Percentiles rank a stretch among this genome's conserved stretches.
Evolutionary conservation across 805 yeast genomes (phyloP).

Genomic region (Wickerhamiella australiensis): DNA sequence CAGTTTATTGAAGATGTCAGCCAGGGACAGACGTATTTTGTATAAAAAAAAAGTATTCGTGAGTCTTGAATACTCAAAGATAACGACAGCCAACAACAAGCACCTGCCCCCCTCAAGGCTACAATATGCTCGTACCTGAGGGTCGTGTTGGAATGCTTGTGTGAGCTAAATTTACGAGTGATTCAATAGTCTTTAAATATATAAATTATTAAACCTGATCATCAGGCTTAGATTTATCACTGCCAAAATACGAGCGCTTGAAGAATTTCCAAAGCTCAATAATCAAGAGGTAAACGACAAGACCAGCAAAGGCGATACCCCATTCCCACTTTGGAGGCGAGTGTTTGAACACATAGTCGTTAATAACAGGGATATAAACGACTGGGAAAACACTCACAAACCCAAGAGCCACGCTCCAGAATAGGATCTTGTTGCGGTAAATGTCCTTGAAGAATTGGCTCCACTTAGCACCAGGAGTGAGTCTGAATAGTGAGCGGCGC

Average conservation of each 20-base stretch:
- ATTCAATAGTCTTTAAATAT: neutral
- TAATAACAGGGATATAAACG: slow-evolving; percentile 80
- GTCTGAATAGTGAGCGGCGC: slow-evolving; percentile 54
- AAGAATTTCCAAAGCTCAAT: slow-evolving; percentile 56
- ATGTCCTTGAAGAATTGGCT: slow-evolving; percentile 51
- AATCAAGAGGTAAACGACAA: slow-evolving; percentile 45
- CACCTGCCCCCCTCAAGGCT: no score
- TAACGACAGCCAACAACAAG: no score
- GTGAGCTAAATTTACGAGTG: no score
- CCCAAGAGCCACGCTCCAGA: slow-evolving; percentile 70
- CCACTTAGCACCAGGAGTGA: slow-evolving; percentile 53
- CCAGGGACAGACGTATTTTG: neutral
- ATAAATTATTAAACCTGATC: neutral
- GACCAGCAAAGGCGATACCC: slow-evolving; percentile 54
- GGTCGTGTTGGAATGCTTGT: no score
- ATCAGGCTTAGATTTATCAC: slow-evolving; percentile 27
- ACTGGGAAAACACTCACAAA: slow-evolving; percentile 65
- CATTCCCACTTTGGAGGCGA: slow-evolving; percentile 63
- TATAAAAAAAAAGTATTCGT: no score
- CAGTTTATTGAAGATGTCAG: slow-evolving; percentile 66
- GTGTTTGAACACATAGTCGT: slow-evolving; percentile 62
- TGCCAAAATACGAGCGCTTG: slow-evolving; percentile 43
- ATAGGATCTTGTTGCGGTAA: slow-evolving; percentile 63
- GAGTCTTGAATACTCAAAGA: no score
- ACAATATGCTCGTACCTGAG: no score